phyloP scores from a whole-genome alignment of 306 rosid species.

The apple (Malus domestica) region DNA sequence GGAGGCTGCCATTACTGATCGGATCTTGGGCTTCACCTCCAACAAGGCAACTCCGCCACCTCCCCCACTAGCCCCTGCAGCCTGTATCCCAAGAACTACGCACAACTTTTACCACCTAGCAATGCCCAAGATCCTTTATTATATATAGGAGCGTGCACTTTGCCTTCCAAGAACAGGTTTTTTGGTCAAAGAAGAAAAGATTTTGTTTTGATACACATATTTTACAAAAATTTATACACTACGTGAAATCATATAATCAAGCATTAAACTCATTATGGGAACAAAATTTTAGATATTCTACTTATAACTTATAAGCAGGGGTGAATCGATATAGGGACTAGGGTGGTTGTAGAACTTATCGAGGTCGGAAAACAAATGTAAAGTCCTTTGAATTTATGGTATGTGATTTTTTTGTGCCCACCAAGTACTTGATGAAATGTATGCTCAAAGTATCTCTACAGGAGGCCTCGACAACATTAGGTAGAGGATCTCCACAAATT shows the following conservation, averaged over 20 bases:
- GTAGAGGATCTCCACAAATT: too few relatives aligned
- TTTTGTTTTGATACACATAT: not conserved
- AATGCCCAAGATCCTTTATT: not conserved
- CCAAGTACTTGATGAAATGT: not conserved
- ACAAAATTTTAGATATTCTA: too few relatives aligned
- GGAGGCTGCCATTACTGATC: constrained; percentile 31
- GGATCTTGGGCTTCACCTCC: constrained; percentile 20
- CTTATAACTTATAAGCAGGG: not conserved
- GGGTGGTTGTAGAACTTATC: too few relatives aligned
- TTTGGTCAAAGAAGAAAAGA: not conserved
- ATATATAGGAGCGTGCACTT: not conserved
- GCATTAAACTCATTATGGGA: too few relatives aligned
- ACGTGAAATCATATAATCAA: too few relatives aligned
- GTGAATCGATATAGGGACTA: too few relatives aligned
- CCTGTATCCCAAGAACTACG: not conserved
- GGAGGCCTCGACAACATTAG: too few relatives aligned
- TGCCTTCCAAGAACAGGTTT: not conserved
- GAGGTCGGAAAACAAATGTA: too few relatives aligned
- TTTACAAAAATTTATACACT: too few relatives aligned
- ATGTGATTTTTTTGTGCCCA: not conserved
- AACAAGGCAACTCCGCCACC: not conserved
- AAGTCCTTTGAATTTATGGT: not conserved
- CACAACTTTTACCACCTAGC: not conserved
- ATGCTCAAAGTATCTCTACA: not conserved
- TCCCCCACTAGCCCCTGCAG: not conserved